These are phyloP conservation scores for Phlebiopsis flavidoalba DNA, from an alignment of 768 basidiomycete species.

Conservation along the genomic window DNA sequence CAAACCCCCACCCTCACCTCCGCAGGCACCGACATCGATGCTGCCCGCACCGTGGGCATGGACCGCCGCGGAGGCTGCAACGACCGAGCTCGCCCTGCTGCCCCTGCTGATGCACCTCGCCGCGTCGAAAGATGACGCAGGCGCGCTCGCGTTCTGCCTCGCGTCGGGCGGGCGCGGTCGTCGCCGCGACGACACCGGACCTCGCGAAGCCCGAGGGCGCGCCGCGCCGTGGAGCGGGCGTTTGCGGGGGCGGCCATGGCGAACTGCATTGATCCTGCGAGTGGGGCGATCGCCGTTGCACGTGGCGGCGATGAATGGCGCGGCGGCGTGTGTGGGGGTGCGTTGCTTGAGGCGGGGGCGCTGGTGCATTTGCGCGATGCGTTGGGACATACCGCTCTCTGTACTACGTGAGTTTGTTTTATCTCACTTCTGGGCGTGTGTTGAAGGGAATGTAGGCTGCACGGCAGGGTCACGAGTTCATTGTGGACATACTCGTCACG, in stretches of 20 bases:
- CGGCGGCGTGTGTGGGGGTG: conserved; percentile 31
- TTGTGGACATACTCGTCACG: conserved; percentile 61
- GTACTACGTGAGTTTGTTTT: conserved; percentile 59
- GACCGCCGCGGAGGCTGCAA: conserved; percentile 71
- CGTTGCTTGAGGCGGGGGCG: conserved; percentile 68
- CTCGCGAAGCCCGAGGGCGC: background rate
- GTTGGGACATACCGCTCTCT: conserved; percentile 77
- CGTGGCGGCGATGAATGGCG: conserved; percentile 69
- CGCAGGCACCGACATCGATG: conserved; percentile 25
- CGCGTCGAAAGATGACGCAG: conserved; percentile 63
- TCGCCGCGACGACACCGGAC: conserved; percentile 8
- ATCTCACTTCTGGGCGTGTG: background rate
- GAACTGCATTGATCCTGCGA: conserved; percentile 66
- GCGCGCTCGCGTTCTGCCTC: conserved; percentile 59
- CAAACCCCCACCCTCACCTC: conserved; percentile 34
- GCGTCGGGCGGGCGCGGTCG: conserved; percentile 21
- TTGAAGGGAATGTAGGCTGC: conserved; percentile 49
- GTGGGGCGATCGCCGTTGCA: conserved; percentile 76
- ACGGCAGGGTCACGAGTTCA: conserved; percentile 56
- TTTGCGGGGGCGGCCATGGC: conserved; percentile 64
- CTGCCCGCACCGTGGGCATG: conserved; percentile 66
- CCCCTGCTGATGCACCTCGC: conserved; percentile 80
- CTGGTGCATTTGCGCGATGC: conserved; percentile 77
- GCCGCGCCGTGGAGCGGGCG: conserved; percentile 16
- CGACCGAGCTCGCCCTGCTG: conserved; percentile 63